Conservation (phyloP, 257 asterid genomes). For the Handroanthus guayacan region DNA sequence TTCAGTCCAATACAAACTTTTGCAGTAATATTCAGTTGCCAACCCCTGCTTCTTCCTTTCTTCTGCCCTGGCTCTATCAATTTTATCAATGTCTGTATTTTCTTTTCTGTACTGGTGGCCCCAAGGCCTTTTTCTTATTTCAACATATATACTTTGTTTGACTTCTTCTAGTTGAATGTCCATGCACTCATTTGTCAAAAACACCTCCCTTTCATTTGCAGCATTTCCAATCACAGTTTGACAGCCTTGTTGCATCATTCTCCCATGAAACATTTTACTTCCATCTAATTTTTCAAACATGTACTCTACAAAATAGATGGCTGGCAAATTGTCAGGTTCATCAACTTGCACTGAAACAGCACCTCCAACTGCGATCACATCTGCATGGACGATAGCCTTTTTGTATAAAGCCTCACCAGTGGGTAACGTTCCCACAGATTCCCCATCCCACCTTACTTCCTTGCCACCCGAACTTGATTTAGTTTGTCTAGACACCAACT, state of each 20-base stretch:
- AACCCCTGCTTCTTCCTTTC: constrained; percentile 80
- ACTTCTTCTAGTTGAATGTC: constrained; percentile 67
- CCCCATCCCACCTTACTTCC: constrained; percentile 73
- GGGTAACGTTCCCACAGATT: constrained; percentile 60
- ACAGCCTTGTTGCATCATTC: constrained; percentile 76
- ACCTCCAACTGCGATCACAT: constrained; percentile 62
- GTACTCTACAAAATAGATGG: constrained; percentile 77
- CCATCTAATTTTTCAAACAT: constrained; percentile 81
- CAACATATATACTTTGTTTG: constrained; percentile 53
- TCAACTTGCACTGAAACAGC: constrained; percentile 70
- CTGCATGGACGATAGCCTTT: constrained; percentile 61
- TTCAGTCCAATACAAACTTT: constrained; percentile 85
- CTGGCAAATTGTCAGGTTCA: constrained; percentile 51
- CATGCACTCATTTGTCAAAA: constrained; percentile 78
- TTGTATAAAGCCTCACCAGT: constrained; percentile 65
- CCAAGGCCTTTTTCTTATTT: constrained; percentile 73
- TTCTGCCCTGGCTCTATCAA: constrained; percentile 82
- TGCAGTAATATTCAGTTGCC: constrained; percentile 79
- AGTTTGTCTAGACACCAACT: constrained; percentile 42
- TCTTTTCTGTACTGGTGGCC: constrained; percentile 85
- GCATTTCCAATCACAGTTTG: constrained; percentile 90
- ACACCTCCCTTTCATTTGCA: constrained; percentile 83
- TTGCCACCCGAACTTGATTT: constrained; percentile 50
- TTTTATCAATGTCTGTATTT: constrained; percentile 65
- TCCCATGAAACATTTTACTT: constrained; percentile 83